phyloP scores from a whole-genome alignment of 2,329 filamentous ascomycete species.

The Monosporascus sp. region DNA sequence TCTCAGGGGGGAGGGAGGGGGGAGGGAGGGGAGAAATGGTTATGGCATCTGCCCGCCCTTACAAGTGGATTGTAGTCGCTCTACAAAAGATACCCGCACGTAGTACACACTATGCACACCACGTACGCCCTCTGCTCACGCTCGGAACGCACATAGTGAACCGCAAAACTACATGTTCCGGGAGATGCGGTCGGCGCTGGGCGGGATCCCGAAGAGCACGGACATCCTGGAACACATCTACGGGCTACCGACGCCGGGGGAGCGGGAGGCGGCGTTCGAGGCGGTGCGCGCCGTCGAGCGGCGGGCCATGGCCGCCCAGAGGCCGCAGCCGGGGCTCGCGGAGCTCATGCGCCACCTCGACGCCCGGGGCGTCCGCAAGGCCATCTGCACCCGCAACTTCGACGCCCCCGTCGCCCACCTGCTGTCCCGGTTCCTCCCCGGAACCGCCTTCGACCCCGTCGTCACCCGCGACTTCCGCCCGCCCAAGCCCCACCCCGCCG shows the following conservation, averaged over 20 bases:
- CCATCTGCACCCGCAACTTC: constrained; percentile 92
- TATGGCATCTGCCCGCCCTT: too few species aligned
- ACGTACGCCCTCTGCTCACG: too few species aligned
- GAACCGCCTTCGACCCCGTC: constrained; percentile 67
- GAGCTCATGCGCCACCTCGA: constrained; percentile 81
- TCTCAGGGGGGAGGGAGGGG: too few species aligned
- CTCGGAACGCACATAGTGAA: constrained; percentile 45
- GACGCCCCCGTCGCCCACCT: constrained; percentile 72
- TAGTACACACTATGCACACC: too few species aligned
- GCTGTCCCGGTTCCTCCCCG: constrained; percentile 66
- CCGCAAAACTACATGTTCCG: constrained; percentile 95
- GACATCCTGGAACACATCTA: constrained; percentile 93
- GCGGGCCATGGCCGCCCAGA: constrained; percentile 71
- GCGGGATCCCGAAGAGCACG: constrained; percentile 57
- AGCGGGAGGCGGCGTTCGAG: constrained; percentile 60
- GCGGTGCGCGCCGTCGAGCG: constrained; percentile 77
- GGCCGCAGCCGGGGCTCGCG: constrained; percentile 74
- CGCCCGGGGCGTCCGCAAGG: constrained; percentile 61
- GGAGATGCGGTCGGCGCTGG: constrained; percentile 73
- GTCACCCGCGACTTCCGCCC: constrained; percentile 78
- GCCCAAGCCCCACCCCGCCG: constrained; percentile 84
- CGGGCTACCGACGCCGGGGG: constrained; percentile 54
- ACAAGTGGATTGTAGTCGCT: too few species aligned
- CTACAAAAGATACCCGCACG: too few species aligned
- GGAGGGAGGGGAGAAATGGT: too few species aligned